phyloP scores from a whole-genome alignment of 805 yeast genomes.

The Ogataea neopini region DNA sequence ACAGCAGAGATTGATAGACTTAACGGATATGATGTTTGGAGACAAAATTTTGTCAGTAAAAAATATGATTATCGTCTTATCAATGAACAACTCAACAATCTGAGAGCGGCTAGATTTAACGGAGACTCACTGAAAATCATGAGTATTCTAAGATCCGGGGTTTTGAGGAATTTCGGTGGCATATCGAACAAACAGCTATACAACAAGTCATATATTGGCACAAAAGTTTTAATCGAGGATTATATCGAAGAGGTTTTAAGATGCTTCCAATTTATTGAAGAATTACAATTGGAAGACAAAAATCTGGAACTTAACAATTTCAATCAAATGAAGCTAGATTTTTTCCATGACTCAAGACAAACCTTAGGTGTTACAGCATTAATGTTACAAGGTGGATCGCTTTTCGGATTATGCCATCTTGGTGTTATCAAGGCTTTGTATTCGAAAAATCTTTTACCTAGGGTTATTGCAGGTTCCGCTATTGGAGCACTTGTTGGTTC shows the following conservation, averaged over 20 bases:
- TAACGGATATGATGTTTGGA: constrained; percentile 62
- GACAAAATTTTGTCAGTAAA: constrained; percentile 78
- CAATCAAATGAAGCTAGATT: constrained; percentile 64
- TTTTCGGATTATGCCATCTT: constrained; percentile 90
- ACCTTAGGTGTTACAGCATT: constrained; percentile 90
- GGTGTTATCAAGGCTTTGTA: constrained; percentile 90
- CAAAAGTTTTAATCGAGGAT: constrained; percentile 85
- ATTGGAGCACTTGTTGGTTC: constrained; percentile 94
- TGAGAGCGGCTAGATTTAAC: constrained; percentile 60
- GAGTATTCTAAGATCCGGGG: constrained; percentile 75
- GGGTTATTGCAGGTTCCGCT: constrained; percentile 87
- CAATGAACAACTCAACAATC: constrained; percentile 63
- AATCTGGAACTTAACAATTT: constrained; percentile 41
- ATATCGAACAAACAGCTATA: constrained; percentile 78
- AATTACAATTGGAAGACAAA: constrained; percentile 34
- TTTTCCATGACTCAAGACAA: constrained; percentile 83
- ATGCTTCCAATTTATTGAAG: constrained; percentile 62
- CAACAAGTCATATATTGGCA: constrained; percentile 82
- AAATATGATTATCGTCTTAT: constrained; percentile 85
- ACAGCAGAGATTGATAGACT: constrained; percentile 51
- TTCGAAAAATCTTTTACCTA: constrained; percentile 72
- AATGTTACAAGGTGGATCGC: constrained; percentile 90
- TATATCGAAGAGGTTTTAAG: constrained; percentile 75
- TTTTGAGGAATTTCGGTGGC: constrained; percentile 88
- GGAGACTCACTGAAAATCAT: constrained; percentile 60